Evolutionary conservation across 169 alveolate genomes (phyloP).

Genomic region (Plasmodium vinckei): DNA sequence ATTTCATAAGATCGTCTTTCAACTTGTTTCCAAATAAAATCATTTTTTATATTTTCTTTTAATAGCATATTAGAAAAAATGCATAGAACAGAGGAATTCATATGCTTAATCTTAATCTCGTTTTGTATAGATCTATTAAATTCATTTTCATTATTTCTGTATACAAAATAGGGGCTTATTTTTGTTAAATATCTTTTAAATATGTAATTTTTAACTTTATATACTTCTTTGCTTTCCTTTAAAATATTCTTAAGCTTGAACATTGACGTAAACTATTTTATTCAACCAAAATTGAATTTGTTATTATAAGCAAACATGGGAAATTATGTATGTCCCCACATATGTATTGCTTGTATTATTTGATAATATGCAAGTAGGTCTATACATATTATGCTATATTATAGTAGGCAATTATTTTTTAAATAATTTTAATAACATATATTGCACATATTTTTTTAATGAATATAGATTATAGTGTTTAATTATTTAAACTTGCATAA

Average conservation of each 20-base stretch:
- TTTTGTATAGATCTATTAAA: constrained; percentile 12
- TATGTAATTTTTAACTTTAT: constrained; percentile 9
- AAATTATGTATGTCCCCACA: not conserved
- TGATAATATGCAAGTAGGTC: not conserved
- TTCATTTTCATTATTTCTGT: constrained; percentile 38
- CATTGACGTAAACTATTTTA: constrained; percentile 29
- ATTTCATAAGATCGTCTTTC: constrained; percentile 72
- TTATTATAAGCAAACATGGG: not conserved
- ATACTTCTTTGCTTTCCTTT: constrained; percentile 24
- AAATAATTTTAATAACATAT: no score
- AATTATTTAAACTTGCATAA: no score
- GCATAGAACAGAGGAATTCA: constrained; percentile 76
- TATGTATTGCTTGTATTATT: no score
- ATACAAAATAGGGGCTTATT: constrained; percentile 14
- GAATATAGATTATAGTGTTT: no score
- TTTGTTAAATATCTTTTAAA: constrained; percentile 25
- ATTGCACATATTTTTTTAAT: no score
- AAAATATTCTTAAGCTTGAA: constrained; percentile 39
- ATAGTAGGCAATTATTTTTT: no score
- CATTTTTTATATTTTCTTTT: constrained; percentile 65
- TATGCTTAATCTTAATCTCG: constrained; percentile 48
- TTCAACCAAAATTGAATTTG: not conserved
- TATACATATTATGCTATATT: no score
- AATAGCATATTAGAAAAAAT: constrained; percentile 71
- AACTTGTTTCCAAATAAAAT: constrained; percentile 58